Conservation (phyloP, 2,329 filamentous ascomycete species). For the Nothopassalora personata region DNA sequence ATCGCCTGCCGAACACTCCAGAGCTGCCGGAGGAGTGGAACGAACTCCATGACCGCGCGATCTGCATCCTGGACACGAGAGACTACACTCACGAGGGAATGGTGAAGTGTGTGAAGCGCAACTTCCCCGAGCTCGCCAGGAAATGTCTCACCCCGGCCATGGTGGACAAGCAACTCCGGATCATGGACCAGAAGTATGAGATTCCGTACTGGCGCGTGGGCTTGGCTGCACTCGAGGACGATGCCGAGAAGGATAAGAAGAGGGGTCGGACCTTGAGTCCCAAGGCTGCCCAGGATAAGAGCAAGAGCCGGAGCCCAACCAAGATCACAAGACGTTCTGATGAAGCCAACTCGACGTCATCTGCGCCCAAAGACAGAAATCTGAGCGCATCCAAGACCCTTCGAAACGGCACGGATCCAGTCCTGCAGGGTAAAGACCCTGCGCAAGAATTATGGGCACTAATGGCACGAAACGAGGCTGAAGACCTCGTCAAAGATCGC, state of each 20-base stretch:
- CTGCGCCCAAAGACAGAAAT: not conserved
- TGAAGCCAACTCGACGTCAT: not conserved
- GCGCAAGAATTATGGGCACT: not conserved
- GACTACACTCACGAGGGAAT: slow-evolving; percentile 27
- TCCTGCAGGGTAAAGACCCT: not conserved
- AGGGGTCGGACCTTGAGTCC: not conserved
- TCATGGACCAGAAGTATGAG: slow-evolving; percentile 32
- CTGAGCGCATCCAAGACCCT: not conserved
- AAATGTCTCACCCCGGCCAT: slow-evolving; percentile 27
- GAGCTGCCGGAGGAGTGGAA: slow-evolving; percentile 30
- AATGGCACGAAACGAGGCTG: not conserved
- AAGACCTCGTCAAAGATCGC: not conserved
- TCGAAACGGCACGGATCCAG: not conserved
- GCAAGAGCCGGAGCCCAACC: not conserved
- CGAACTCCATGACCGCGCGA: slow-evolving; percentile 30
- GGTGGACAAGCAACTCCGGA: slow-evolving; percentile 33
- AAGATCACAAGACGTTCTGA: not conserved
- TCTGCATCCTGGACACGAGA: slow-evolving; percentile 32
- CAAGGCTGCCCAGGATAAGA: not conserved
- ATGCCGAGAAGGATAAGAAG: not conserved
- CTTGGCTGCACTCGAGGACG: not conserved
- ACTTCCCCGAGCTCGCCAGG: slow-evolving; percentile 28
- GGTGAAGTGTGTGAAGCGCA: slow-evolving; percentile 27
- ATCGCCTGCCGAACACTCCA: slow-evolving; percentile 25
- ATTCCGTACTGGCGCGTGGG: slow-evolving; percentile 27